Evolutionary conservation across 2,329 filamentous ascomycete species (phyloP).

Genomic region (Conoideocrella luteorostrata): DNA sequence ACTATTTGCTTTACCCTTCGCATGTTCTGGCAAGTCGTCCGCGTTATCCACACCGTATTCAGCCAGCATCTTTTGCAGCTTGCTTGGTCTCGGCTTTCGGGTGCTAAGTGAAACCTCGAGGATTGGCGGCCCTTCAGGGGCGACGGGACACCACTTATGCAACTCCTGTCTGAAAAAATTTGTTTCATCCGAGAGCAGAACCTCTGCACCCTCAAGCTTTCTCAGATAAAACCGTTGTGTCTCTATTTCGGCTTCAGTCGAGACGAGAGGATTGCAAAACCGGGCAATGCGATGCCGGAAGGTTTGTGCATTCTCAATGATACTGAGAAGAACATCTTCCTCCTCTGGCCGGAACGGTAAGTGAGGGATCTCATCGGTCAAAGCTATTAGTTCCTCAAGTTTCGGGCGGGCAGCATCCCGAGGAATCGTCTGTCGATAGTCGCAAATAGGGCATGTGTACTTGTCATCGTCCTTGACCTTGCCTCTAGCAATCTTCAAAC

Average conservation of each 20-base stretch:
- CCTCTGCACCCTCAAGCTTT: slow-evolving; percentile 95
- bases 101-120: slow-evolving; percentile 85
- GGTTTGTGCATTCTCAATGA: slow-evolving; percentile 75
- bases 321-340: slow-evolving; percentile 76
- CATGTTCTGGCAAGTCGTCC: slow-evolving; percentile 78
- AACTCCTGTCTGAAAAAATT: slow-evolving; percentile 96
- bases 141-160: slow-evolving; percentile 90
- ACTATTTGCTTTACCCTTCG: slow-evolving; percentile 71
- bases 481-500: slow-evolving; percentile 91
- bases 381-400: slow-evolving; percentile 77
- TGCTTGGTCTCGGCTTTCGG: slow-evolving; percentile 90
- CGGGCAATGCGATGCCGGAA: slow-evolving; percentile 78
- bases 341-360: slow-evolving; percentile 96
- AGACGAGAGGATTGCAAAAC: slow-evolving; percentile 75
- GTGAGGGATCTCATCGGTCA: slow-evolving; percentile 73
- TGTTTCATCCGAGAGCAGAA: slow-evolving; percentile 86
- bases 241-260: slow-evolving; percentile 78
- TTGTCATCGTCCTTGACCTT: slow-evolving; percentile 99
- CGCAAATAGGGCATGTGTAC: slow-evolving; percentile 96
- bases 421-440: slow-evolving; percentile 94
- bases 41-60: slow-evolving; percentile 85
- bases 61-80: slow-evolving; percentile 89
- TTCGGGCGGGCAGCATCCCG: slow-evolving; percentile 93
- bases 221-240: slow-evolving; percentile 91
- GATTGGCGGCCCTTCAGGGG: slow-evolving; percentile 76